Base-by-base conservation (phyloP, 2,329 filamentous ascomycete species). In the Dactylellina cionopaga region DNA sequence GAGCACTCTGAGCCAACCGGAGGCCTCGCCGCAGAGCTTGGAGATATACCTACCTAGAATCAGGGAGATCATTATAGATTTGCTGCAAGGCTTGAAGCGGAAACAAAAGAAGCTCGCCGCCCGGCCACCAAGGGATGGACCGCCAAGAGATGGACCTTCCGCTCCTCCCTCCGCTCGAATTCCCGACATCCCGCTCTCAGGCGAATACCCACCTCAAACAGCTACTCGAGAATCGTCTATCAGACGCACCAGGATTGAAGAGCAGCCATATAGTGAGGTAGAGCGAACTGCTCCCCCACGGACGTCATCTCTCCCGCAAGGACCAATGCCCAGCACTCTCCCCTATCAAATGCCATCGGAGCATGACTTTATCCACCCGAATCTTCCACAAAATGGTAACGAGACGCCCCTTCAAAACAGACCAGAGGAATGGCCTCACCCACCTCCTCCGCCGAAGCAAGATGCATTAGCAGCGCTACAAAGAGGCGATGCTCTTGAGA, bases 11-110 rank as follows among this genome's bases (percentile, higher is more conserved):
- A 98, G 94, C 80, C 95, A 99, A 79, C 68, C 59, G 10, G 93
- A 98, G 81, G 95, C 95, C 3, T 97, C 92, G 76, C 89, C 93
- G 52, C 90, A 96, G 79, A 97, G 93, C 80, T 85, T 99, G 72
- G 95, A 99, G 80, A 91, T 90, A 79, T 99, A 96, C 80, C 84
- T 99, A 29, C 95, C 95, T 0, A 88, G 91, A 69, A 99, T 99
- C 80, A 89, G 95, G 77, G 95, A 99, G 80, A 99, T 99, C 78
- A 99, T 99, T 79, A 98, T 99, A 81, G 97, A 96, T 79, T 84
- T 99, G 27, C 86, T 99, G 6, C 95, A 99, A 80, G 95, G 95
- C 1, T 82, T 99, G 75, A 99, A 99, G 83, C 90, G 94, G 81
- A 99, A 99, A 80, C 95, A 99, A 79, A 93, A 96, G 78, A 92